Conservation (phyloP, 2,329 filamentous ascomycete species). For the Cercospora zeina region DNA sequence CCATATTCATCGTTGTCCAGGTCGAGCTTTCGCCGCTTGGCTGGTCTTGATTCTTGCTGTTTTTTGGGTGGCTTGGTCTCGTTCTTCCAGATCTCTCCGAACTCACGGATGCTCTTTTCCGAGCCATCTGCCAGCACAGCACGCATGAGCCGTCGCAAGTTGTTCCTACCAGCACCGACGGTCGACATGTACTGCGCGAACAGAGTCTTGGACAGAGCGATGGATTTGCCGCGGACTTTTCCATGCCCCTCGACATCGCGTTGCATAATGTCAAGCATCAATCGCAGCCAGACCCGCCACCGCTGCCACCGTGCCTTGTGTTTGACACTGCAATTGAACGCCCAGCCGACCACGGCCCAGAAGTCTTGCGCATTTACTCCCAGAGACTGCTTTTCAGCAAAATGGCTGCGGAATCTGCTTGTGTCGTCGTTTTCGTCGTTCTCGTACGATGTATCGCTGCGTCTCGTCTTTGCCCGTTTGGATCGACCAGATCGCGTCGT, state of each 20-base stretch:
- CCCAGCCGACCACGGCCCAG: slow-evolving; percentile 87
- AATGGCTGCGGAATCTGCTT: slow-evolving; percentile 57
- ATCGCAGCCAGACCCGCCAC: slow-evolving; percentile 78
- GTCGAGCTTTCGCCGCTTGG: slow-evolving; percentile 54
- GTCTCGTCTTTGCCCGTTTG: slow-evolving; percentile 26
- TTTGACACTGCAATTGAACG: slow-evolving; percentile 80
- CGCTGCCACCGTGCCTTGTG: slow-evolving; percentile 74
- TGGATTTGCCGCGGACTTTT: slow-evolving; percentile 25
- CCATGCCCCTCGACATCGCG: slow-evolving; percentile 62
- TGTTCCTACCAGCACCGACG: slow-evolving; percentile 43
- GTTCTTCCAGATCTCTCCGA: slow-evolving; percentile 66
- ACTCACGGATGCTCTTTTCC: slow-evolving; percentile 55
- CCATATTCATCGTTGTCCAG: slow-evolving; percentile 53
- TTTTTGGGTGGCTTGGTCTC: slow-evolving; percentile 57
- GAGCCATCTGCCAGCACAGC: slow-evolving; percentile 68
- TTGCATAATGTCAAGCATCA: slow-evolving; percentile 76
- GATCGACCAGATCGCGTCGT: slow-evolving; percentile 18
- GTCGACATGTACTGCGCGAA: slow-evolving; percentile 60
- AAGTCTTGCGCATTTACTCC: slow-evolving; percentile 81
- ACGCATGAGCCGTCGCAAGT: slow-evolving; percentile 58
- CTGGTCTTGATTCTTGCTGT: slow-evolving; percentile 56
- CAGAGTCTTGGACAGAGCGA: slow-evolving; percentile 55
- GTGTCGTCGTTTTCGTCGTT: slow-evolving; percentile 44
- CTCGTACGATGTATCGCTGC: slow-evolving; percentile 6
- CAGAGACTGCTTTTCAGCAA: slow-evolving; percentile 66